These are phyloP conservation scores for Triticum monococcum DNA, from an alignment of 176 grass and related monocot genomes.

Conservation along the genomic window DNA sequence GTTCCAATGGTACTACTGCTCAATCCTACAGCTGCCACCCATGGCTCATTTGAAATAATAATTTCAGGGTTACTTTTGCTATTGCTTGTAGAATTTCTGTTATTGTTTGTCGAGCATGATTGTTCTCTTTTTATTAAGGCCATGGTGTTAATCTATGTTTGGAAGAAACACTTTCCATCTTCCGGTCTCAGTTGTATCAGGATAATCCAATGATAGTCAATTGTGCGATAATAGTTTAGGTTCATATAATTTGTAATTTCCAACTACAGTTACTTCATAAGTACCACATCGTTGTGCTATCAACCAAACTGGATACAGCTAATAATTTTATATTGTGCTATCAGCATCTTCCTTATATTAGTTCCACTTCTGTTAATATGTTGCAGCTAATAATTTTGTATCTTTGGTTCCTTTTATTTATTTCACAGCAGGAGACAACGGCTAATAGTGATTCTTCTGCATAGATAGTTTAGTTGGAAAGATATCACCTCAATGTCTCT, in stretches of 20 bases:
- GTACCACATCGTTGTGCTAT: neutral
- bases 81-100: neutral
- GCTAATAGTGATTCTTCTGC: neutral
- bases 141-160: neutral
- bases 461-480: neutral
- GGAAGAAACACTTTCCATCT: neutral
- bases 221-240: neutral
- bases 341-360: no score
- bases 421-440: neutral
- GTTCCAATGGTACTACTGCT: slow-evolving; percentile 17
- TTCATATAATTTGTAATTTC: neutral
- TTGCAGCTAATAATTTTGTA: neutral
- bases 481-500: neutral
- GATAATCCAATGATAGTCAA: neutral
- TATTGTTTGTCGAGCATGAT: neutral
- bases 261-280: neutral
- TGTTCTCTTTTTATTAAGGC: neutral
- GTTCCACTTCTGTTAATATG: no score
- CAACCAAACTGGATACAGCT: no score
- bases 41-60: neutral
- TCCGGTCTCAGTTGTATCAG: neutral
- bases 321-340: no score
- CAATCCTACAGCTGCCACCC: neutral
- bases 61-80: neutral
- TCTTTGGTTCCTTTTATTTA: neutral